A percentile compares a stretch with the other conserved stretches of the same genome.
These are phyloP conservation scores for Trichosporon sp. DNA, from an alignment of 1,284 basidiomycete genomes.

Conservation along the genomic window DNA sequence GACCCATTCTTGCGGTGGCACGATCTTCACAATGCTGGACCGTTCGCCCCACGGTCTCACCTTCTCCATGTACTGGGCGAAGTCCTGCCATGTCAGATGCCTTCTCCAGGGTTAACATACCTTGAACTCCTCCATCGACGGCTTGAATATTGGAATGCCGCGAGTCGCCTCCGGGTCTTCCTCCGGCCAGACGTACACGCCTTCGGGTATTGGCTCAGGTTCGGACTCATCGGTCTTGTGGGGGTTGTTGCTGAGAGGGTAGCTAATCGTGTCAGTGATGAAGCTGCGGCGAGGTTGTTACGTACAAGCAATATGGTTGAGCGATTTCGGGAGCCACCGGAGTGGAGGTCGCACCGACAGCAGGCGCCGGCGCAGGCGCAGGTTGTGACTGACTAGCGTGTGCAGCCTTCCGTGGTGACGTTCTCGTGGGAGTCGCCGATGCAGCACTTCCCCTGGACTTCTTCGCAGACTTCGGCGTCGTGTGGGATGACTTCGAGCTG, in stretches of 20 bases:
- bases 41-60: conserved; percentile 81
- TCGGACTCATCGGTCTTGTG: conserved; percentile 14
- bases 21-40: conserved; percentile 88
- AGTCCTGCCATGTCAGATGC: conserved; percentile 55
- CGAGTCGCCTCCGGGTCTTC: conserved; percentile 78
- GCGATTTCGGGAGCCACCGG: conserved; percentile 9
- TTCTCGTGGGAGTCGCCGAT: not conserved
- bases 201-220: conserved; percentile 16
- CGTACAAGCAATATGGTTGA: conserved; percentile 19
- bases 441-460: not conserved
- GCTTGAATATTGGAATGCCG: conserved; percentile 91
- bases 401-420: not conserved
- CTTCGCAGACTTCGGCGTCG: not conserved
- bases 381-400: not conserved
- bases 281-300: not conserved
- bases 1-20: conserved; percentile 87
- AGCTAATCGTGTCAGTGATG: conserved; percentile 8
- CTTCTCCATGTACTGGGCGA: conserved; percentile 77
- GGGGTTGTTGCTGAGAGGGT: conserved; percentile 20
- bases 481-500: not conserved
- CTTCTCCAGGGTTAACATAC: conserved; percentile 18
- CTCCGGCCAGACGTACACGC: conserved; percentile 52
- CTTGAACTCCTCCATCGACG: conserved; percentile 75
- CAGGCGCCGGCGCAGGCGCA: not conserved
- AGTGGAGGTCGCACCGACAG: not conserved